Base-by-base conservation (phyloP, 495 filamentous ascomycete genomes). In the Penicillium cosmopolitanum region DNA sequence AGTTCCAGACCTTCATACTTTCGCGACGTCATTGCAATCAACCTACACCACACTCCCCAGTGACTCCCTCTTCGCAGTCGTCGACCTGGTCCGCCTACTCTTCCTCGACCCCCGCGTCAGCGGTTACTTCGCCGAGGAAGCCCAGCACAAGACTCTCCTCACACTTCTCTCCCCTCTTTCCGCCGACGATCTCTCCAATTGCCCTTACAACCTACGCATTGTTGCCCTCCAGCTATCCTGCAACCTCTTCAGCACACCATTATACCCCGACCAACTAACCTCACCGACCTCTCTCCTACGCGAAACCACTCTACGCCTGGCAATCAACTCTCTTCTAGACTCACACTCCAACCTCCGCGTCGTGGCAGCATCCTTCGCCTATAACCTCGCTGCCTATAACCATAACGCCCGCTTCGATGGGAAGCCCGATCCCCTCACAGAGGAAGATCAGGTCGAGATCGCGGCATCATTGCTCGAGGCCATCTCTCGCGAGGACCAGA, bases 51-150 rank as follows among this genome's bases (percentile, higher is more conserved):
- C 63, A 1, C 66, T 78, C 18, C 70, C 77, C 1, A 57, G 40
- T 4, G 76, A 73, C 67, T 46, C 86, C 85, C 58, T 77, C 73
- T 98, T 97, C 67, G 85, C 94, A 4, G 74, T 93, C 3, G 81
- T 96, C 38, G 95, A 97, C 65, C 82, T 98, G 18, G 78, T 95
- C 53, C 84, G 95, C 9, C 81, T 89, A 55, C 83, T 89, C 9
- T 84, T 96, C 46, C 79, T 89, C 6, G 94, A 98, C 63, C 79
- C 87, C 21, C 85, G 95, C n/a, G 79, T 96, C n/a, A 90, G 89
- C 64, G 87, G 90, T 57, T 95, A 85, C 73, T 93, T 91, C 60
- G 92, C 91, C 13, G 89, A 94, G 73, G 89, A 96, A 66, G 35
- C 73, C 25, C 71, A 77, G 35, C 87, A 89, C 59, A 65, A 70